Base-by-base conservation (phyloP, 192 early-diverging fungal genomes). In the Backusella luteola region DNA sequence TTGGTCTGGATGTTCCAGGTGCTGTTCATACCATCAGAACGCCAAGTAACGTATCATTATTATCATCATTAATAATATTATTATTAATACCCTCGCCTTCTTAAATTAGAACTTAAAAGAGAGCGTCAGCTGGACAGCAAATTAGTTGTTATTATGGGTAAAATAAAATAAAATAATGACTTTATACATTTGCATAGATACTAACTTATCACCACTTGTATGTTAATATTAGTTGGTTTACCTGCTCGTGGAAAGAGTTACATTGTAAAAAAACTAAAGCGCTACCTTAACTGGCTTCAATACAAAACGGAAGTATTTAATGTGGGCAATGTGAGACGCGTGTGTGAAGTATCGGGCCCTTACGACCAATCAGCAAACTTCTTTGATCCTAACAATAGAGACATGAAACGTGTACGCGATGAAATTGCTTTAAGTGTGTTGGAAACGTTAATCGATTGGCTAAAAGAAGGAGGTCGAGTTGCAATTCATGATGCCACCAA, bases 401-500 rank as follows among this genome's bases (percentile, higher is more conserved):
- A 92, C 35, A 95, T 93, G 63, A 87, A 88, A 44, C 84, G 87
- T 34, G 76, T 94, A 26, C 91, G 98, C 69, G 97, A 99, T 77
- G 86, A 95, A 59, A 76, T 99, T 1, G 97, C 96, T 6, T 82
- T 97, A 77, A 96, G 97, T 35, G 94, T 93, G 7, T 83, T 99
- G 69, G 96, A 98, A 34, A 95, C 98, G 69, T 84, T 96, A 1
- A 90, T 99, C 76, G 77, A 89, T 6, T 99, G 98, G 98, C 82
- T 99, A 44, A 91, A 93, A 71, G 80, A 84, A 17, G 95, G 93
- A 73, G 95, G 94, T n/a, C 94, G 96, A 66, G 94, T 97, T 29
- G 97, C 94, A 52, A 93, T 94, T 73, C 92, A 94, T 80, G 98
- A 99, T 81, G 98, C 98, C 0, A 99, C 98, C 19, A 99, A 99